phyloP scores from a whole-genome alignment of 768 basidiomycete species.

The Termitomyces eurrhizus region DNA sequence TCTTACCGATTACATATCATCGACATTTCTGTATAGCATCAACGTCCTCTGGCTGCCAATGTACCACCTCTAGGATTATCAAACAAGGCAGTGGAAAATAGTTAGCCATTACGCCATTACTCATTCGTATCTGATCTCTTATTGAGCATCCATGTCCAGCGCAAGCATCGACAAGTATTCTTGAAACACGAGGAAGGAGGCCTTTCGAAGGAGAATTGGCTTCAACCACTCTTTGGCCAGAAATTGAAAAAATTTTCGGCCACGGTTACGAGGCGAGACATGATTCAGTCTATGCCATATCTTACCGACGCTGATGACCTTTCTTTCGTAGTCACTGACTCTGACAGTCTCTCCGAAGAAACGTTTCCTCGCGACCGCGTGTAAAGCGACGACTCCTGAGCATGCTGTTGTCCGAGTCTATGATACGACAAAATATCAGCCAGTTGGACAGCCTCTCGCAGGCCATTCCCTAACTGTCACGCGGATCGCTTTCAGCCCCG shows the following conservation, averaged over 20 bases:
- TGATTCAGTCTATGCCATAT: background rate
- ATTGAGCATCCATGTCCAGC: constrained; percentile 4
- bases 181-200: constrained; percentile 20
- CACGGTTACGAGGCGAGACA: constrained; percentile 88
- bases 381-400: constrained; percentile 82
- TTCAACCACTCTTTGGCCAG: constrained; percentile 90
- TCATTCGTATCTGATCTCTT: background rate
- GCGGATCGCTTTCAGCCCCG: constrained; percentile 82
- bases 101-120: constrained; percentile 34
- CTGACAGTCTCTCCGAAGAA: constrained; percentile 71
- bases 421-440: constrained; percentile 66
- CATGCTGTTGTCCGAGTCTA: constrained; percentile 89
- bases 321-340: constrained; percentile 61
- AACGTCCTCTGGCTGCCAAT: constrained; percentile 73
- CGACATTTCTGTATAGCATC: constrained; percentile 34
- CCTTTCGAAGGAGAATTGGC: constrained; percentile 92
- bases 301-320: background rate
- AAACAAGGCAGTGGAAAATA: constrained; percentile 82
- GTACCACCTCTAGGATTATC: constrained; percentile 94
- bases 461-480: constrained; percentile 93
- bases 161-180: background rate
- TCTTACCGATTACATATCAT: background rate
- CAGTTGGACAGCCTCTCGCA: constrained; percentile 63
- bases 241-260: constrained; percentile 94
- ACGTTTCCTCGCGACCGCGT: constrained; percentile 79